Base-by-base conservation (phyloP, 108 stramenopile genomes). In the Nitzschia sp. region DNA sequence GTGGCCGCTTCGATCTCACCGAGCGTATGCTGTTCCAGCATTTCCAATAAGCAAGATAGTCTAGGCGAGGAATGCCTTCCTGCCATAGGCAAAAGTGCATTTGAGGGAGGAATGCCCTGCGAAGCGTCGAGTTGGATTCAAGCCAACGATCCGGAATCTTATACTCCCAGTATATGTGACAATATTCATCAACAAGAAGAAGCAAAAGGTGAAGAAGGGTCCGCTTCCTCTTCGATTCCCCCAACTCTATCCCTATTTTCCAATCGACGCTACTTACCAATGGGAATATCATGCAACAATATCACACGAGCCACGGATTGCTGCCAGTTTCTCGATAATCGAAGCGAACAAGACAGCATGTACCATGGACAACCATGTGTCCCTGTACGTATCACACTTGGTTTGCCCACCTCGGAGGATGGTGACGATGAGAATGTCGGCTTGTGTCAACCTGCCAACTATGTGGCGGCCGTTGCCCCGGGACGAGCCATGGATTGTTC, bases 281-380 rank as follows among this genome's bases (percentile, higher is more conserved):
- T 32, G 9, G 55, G 55, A 26, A 56, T 6, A 27, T 31, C 30
- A 28, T 56, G 55, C 55, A 5, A 4, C 2, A 9, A 56, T 15
- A 30, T 56, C 23, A 5, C 55, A 26, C 2, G 3, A 2, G 15
- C 28, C 13, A 11, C 5, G 5, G 30, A 56, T 6, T 56, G 55
- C 21, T 56, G 55, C 30, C 3, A 30, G 2, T 56, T 21, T 30
- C 29, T 56, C 9, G 55, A 56, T n/a, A 56, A 56, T 31, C 55
- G 55, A 21, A 28, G 21, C 4, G 27, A 56, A 32, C 55, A 56
- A 31, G 28, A 56, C 8, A 56, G 55, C 21, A 6, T n/a, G 9
- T 56, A 56, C 30, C 55, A 56, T 32, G 30, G 30, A 8, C 55
- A 56, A 32, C 55, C 55, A 5, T 56, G 55, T 31, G 55, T 56